phyloP scores from a whole-genome alignment of 441 rosid species.

The Pelargonium myrrhifolium region DNA sequence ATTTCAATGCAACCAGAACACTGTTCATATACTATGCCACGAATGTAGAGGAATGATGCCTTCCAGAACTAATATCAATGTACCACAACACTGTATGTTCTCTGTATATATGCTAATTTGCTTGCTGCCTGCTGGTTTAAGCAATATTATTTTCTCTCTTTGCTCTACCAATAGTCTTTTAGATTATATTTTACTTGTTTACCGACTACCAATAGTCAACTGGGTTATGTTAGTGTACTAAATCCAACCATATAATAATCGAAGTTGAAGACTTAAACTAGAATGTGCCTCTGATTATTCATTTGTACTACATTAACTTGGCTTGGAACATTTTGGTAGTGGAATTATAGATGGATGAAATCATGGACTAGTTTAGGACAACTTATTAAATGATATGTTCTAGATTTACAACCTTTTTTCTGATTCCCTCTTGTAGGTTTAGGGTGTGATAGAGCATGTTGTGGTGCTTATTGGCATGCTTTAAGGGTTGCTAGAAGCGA shows the following conservation, averaged over 20 bases:
- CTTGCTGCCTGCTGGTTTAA: no score
- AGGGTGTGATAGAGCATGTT: constrained; percentile 45
- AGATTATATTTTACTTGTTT: background rate
- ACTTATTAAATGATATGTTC: no score
- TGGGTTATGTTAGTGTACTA: background rate
- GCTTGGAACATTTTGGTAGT: background rate
- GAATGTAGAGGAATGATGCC: constrained; percentile 89
- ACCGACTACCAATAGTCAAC: background rate
- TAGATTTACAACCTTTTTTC: no score
- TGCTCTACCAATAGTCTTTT: background rate
- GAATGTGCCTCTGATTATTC: background rate
- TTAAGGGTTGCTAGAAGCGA: constrained; percentile 16
- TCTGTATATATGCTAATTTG: background rate
- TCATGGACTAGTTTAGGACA: no score
- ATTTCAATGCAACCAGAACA: constrained; percentile 52
- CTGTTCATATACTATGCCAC: constrained; percentile 74
- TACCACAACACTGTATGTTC: constrained; percentile 81
- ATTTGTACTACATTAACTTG: background rate
- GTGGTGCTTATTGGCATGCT: constrained; percentile 51
- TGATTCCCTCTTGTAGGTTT: no score
- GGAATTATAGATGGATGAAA: no score
- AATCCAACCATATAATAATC: background rate
- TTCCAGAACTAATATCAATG: constrained; percentile 44
- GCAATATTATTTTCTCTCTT: background rate
- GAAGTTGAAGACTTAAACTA: background rate